A percentile compares a stretch with the other conserved stretches of the same genome.
These are phyloP conservation scores for Millerago galiae DNA, from an alignment of 805 yeast genomes.

Conservation along the genomic window DNA sequence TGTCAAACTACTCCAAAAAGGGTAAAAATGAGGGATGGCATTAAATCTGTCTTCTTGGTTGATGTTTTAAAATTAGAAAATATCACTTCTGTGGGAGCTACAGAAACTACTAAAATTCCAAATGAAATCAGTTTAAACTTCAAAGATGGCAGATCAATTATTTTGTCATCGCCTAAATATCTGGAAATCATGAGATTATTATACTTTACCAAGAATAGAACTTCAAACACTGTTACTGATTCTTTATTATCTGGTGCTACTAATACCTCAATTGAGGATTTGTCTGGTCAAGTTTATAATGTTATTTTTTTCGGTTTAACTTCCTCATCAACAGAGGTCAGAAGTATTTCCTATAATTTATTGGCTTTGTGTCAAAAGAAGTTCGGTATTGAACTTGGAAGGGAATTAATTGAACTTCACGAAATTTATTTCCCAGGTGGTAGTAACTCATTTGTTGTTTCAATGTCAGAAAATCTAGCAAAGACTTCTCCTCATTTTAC, in stretches of 20 bases:
- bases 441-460: conserved; percentile 51
- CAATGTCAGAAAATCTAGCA: conserved; percentile 54
- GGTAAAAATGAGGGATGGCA: conserved; percentile 30
- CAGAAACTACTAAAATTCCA: conserved; percentile 39
- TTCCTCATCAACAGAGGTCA: conserved; percentile 50
- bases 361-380: conserved; percentile 55
- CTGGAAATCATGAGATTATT: conserved; percentile 65
- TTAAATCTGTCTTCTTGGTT: conserved; percentile 32
- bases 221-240: conserved; percentile 26
- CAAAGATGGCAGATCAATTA: conserved; percentile 28
- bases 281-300: conserved; percentile 57
- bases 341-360: conserved; percentile 57
- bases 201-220: conserved; percentile 57
- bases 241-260: conserved; percentile 7
- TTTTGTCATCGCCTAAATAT: conserved; percentile 43
- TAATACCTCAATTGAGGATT: conserved; percentile 28
- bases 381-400: conserved; percentile 55
- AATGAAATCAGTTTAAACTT: conserved; percentile 44
- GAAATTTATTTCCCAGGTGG: conserved; percentile 66
- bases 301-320: conserved; percentile 64
- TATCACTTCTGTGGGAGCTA: conserved; percentile 33
- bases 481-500: conserved; percentile 51
- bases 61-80: conserved; percentile 38
- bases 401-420: conserved; percentile 45
- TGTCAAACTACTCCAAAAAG: conserved; percentile 37